Evolutionary conservation across 352 stramenopile species (phyloP).

Genomic region (Phytophthora idaei): DNA sequence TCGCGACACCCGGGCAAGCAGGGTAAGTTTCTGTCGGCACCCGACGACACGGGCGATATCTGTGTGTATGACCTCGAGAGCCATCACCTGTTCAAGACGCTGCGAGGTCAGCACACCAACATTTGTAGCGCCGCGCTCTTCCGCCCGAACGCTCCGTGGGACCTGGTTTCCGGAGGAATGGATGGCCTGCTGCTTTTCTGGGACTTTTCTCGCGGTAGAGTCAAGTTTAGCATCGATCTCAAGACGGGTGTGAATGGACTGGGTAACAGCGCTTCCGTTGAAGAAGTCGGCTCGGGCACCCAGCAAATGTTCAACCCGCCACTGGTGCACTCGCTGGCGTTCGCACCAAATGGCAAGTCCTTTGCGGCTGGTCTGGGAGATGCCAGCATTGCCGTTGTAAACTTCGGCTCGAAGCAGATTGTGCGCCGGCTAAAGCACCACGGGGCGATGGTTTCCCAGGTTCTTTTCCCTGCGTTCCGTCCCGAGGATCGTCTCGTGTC

Average conservation of each 20-base stretch:
- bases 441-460: conserved; percentile 58
- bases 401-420: conserved; percentile 64
- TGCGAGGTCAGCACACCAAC: conserved; percentile 71
- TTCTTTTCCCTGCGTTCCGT: conserved; percentile 65
- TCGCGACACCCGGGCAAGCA: conserved; percentile 51
- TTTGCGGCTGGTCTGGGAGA: conserved; percentile 73
- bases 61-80: conserved; percentile 66
- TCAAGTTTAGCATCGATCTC: conserved; percentile 76
- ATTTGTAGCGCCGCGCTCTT: conserved; percentile 74
- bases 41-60: conserved; percentile 75
- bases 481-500: conserved; percentile 61
- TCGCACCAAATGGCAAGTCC: conserved; percentile 65
- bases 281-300: conserved; percentile 8
- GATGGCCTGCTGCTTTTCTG: conserved; percentile 77
- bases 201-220: conserved; percentile 71
- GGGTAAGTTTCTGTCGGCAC: conserved; percentile 60
- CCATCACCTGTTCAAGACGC: conserved; percentile 65
- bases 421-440: conserved; percentile 59
- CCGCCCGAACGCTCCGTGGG: conserved; percentile 72
- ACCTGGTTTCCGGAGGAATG: conserved; percentile 75
- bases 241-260: conserved; percentile 55
- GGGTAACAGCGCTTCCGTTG: conserved; percentile 5
- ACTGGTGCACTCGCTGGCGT: conserved; percentile 71
- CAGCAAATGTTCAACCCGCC: conserved; percentile 81
- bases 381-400: conserved; percentile 62